phyloP scores from a whole-genome alignment of 2,329 filamentous ascomycete species.

The Rhynchosporium agropyri region DNA sequence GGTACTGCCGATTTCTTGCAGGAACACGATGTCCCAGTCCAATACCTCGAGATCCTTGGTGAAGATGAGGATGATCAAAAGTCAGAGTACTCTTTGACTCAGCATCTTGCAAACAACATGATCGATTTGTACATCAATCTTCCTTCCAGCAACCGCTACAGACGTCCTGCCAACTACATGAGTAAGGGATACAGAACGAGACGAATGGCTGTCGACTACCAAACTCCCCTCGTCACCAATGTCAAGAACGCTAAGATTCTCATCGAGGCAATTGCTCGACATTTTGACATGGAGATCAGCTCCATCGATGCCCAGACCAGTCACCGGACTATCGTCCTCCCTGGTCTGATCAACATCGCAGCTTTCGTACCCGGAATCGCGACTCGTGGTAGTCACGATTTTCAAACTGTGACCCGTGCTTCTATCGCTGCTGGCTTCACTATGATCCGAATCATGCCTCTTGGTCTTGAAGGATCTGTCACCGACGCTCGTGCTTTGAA shows the following conservation, averaged over 20 bases:
- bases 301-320: slow-evolving; percentile 92
- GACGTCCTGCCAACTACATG: slow-evolving; percentile 97
- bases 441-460: slow-evolving; percentile 79
- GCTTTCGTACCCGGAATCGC: slow-evolving; percentile 77
- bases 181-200: slow-evolving; percentile 95
- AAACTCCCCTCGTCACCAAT: slow-evolving; percentile 95
- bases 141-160: slow-evolving; percentile 97
- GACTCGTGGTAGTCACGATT: slow-evolving; percentile 64
- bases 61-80: slow-evolving; percentile 81
- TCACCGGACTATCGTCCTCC: slow-evolving; percentile 72
- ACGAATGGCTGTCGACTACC: slow-evolving; percentile 94
- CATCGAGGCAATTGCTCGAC: slow-evolving; percentile 88
- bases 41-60: slow-evolving; percentile 87
- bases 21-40: slow-evolving; percentile 87
- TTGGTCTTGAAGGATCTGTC: slow-evolving; percentile 72
- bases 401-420: slow-evolving; percentile 70
- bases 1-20: slow-evolving; percentile 96
- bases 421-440: slow-evolving; percentile 76
- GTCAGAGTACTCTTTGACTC: slow-evolving; percentile 94
- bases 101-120: slow-evolving; percentile 95
- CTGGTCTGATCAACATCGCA: slow-evolving; percentile 77
- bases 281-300: slow-evolving; percentile 82
- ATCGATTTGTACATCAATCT: slow-evolving; percentile 99
- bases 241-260: slow-evolving; percentile 99
- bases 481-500: slow-evolving; percentile 73